These are phyloP conservation scores for Ophiostoma ips DNA, from an alignment of 2,329 filamentous ascomycete species.

Conservation along the genomic window DNA sequence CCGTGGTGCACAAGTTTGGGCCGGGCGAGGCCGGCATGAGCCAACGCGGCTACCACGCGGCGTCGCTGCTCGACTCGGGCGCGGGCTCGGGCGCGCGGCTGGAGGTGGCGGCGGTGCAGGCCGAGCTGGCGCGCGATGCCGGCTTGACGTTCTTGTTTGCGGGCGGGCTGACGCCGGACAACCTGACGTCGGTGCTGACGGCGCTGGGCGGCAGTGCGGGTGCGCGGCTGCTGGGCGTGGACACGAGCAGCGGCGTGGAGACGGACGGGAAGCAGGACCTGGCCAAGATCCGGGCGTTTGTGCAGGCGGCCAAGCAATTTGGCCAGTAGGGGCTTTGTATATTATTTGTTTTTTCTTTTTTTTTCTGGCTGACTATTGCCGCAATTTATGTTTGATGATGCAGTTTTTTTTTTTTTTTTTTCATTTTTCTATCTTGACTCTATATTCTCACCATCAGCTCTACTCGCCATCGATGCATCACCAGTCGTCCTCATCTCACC, in stretches of 20 bases:
- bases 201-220: constrained; percentile 42
- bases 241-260: constrained; percentile 92
- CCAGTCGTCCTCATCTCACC: too few species aligned
- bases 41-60: constrained; percentile 63
- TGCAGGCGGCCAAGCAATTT: constrained; percentile 52
- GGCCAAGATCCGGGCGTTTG: constrained; percentile 67
- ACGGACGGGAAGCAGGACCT: constrained; percentile 66
- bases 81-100: constrained; percentile 69
- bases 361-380: too few species aligned
- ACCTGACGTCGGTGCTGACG: constrained; percentile 54
- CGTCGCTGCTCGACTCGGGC: constrained; percentile 79
- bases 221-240: constrained; percentile 52
- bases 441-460: too few species aligned
- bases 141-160: constrained; percentile 69
- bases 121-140: constrained; percentile 49
- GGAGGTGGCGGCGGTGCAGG: constrained; percentile 55
- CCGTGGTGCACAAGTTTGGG: constrained; percentile 76
- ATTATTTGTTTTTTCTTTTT: background rate
- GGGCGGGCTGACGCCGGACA: constrained; percentile 69
- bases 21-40: constrained; percentile 61
- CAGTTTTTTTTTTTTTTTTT: too few species aligned
- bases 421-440: too few species aligned
- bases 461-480: too few species aligned
- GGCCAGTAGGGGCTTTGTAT: constrained; percentile 11
- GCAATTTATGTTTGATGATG: too few species aligned